phyloP scores from a whole-genome alignment of 495 filamentous ascomycete genomes.

The Neurospora cerealis region DNA sequence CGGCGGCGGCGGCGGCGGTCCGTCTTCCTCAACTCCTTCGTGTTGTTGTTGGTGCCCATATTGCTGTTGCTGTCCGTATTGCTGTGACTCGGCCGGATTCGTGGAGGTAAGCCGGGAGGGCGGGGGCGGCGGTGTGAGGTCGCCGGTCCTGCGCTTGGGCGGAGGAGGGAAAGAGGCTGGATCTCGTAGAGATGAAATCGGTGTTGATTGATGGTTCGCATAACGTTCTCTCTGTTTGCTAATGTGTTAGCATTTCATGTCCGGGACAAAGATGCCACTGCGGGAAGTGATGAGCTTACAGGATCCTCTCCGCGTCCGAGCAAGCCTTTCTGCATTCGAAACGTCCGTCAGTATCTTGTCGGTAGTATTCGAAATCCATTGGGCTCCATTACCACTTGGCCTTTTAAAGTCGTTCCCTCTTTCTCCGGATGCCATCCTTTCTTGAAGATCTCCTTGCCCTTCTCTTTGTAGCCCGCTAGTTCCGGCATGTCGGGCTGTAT shows the following conservation, averaged over 20 bases:
- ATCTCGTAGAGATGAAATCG: slow-evolving; percentile 71
- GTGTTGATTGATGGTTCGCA: slow-evolving; percentile 21
- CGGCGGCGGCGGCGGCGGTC: slow-evolving; percentile 45
- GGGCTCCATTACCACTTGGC: slow-evolving; percentile 29
- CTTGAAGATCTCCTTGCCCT: slow-evolving; percentile 32
- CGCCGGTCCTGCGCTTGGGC: slow-evolving; percentile 45
- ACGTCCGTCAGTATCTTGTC: not conserved
- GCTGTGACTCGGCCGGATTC: not conserved
- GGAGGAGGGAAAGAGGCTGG: slow-evolving; percentile 78
- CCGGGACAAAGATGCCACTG: not conserved
- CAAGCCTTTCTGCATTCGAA: slow-evolving; percentile 30
- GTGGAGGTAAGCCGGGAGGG: slow-evolving; percentile 1
- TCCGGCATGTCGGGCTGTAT: not conserved
- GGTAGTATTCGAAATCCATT: not conserved
- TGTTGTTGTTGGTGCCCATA: slow-evolving; percentile 26
- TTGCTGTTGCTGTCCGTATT: slow-evolving; percentile 21
- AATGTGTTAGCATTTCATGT: not conserved
- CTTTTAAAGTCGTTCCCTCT: slow-evolving; percentile 26
- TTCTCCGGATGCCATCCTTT: slow-evolving; percentile 35
- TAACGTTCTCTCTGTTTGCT: not conserved
- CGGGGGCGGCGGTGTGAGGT: slow-evolving; percentile 2
- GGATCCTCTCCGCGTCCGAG: slow-evolving; percentile 25
- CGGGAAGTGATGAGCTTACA: not conserved
- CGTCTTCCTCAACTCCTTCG: slow-evolving; percentile 27
- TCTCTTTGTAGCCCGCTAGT: not conserved